A percentile compares a stretch with the other conserved stretches of the same genome.
Conservation (phyloP, 805 yeast genomes). For the Candida palmyrensis region DNA sequence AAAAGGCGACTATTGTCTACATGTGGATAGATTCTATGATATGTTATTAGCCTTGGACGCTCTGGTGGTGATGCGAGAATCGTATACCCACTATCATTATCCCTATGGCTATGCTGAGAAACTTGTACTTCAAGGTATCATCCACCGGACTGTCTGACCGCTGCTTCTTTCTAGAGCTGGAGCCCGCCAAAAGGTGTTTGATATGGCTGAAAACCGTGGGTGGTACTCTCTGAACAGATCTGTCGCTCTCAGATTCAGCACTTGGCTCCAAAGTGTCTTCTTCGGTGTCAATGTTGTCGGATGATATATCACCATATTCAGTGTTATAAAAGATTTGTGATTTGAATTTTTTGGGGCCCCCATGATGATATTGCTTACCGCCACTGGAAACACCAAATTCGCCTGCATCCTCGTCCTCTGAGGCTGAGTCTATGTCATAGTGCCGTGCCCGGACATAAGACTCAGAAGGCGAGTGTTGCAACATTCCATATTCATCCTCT, state of each 20-base stretch:
- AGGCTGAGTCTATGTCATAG: constrained; percentile 16
- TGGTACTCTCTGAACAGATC: neutral
- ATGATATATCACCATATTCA: constrained; percentile 10
- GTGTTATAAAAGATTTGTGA: constrained; percentile 26
- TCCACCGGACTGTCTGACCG: constrained; percentile 26
- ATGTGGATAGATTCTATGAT: no score
- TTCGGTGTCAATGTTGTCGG: constrained; percentile 10
- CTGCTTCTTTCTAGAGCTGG: constrained; percentile 12
- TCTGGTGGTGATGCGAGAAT: constrained; percentile 27
- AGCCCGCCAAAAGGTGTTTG: constrained; percentile 28
- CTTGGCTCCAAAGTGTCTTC: constrained; percentile 10
- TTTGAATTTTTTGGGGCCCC: constrained; percentile 27
- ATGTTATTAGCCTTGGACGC: no score
- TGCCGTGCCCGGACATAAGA: constrained; percentile 18
- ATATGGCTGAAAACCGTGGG: constrained; percentile 26
- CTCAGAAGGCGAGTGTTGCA: constrained; percentile 17
- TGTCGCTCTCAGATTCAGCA: constrained; percentile 3
- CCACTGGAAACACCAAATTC: no score
- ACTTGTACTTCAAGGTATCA: constrained; percentile 37
- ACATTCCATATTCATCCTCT: constrained; percentile 23
- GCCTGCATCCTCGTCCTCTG: constrained; percentile 11
- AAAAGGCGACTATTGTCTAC: no score
- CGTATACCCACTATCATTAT: constrained; percentile 35
- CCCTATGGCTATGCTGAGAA: constrained; percentile 38
- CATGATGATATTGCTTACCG: no score